Base-by-base conservation (phyloP, 176 grass and related monocot species). In the Oryza officinalis region DNA sequence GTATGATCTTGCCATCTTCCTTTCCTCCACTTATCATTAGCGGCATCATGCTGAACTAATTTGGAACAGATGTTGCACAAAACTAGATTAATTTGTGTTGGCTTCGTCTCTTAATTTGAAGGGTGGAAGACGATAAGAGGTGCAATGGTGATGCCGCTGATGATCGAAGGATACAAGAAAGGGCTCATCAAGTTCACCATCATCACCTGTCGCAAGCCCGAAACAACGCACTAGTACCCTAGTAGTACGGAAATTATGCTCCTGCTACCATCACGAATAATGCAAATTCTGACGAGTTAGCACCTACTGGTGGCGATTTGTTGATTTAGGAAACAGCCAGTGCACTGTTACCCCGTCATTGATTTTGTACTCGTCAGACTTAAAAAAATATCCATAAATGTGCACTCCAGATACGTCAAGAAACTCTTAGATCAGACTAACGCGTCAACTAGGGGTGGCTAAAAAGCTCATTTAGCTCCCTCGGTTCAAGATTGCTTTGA, bases 111-210 rank as follows among this genome's bases (percentile, higher is more conserved):
- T 52, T 60, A 66, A 41, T 77, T n/a, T 63, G 5, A 71, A 98
- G 96, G 96, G 49, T 98, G 96, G 96, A 98, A 98, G 91, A 96
- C 96, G 28, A 94, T 98, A 74, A 95, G 46, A 38, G 96, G 96
- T 13, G 96, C 96, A 7, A 76, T 98, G 28, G 96, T 91, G 28
- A 98, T 98, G 96, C 96, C 96, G 63, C 84, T 98, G 74, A 98
- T 98, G 96, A 96, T 95, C 20, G 65, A 96, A 22, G 93, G 96
- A 8, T 98, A 92, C 93, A 94, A 94, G 71, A 98, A 94, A 83
- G 87, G 92, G 4, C 91, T 98, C 27, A 98, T 95, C 73, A 98
- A 94, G 76, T 98, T 98, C 85, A 77, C 87, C 22, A 76, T 98
- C 82, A 94, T 98, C 69, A 93, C 93, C 63, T 98, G 91, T 47